phyloP scores from a whole-genome alignment of 768 basidiomycete species.

The Suillus americanus region DNA sequence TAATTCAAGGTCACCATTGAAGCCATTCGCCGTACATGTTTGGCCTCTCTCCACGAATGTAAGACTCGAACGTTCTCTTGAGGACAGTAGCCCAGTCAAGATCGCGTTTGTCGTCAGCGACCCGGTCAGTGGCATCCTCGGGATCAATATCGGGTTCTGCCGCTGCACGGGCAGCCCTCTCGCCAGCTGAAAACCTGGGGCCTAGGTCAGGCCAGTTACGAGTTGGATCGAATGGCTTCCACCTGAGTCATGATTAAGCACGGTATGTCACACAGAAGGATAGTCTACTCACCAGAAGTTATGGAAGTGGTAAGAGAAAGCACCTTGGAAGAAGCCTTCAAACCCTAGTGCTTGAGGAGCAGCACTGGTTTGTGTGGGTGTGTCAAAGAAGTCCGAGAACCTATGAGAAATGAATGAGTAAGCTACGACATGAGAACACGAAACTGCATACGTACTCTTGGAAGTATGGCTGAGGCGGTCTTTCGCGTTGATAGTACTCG shows the following conservation, averaged over 20 bases:
- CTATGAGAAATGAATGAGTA: constrained; percentile 37
- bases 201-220: constrained; percentile 98
- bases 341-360: constrained; percentile 88
- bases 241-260: constrained; percentile 50
- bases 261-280: neutral
- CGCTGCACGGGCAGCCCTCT: constrained; percentile 60
- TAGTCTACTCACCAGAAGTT: constrained; percentile 71
- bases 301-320: constrained; percentile 96
- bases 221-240: constrained; percentile 90
- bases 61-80: constrained; percentile 94
- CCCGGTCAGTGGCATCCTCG: constrained; percentile 40
- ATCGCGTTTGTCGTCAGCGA: constrained; percentile 73
- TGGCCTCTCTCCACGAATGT: constrained; percentile 85
- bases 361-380: constrained; percentile 68
- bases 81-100: constrained; percentile 91
- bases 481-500: constrained; percentile 86
- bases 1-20: constrained; percentile 39
- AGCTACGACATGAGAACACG: neutral
- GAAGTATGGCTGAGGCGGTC: constrained; percentile 95
- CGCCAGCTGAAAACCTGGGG: constrained; percentile 70
- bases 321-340: constrained; percentile 94
- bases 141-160: constrained; percentile 31
- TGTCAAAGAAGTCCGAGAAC: constrained; percentile 88
- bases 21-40: constrained; percentile 94
- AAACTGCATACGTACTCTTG: constrained; percentile 54